Evolutionary conservation across 768 basidiomycete species (phyloP), one percentile per base, ranked within the genome.

Genomic region (Mycena pura): DNA sequence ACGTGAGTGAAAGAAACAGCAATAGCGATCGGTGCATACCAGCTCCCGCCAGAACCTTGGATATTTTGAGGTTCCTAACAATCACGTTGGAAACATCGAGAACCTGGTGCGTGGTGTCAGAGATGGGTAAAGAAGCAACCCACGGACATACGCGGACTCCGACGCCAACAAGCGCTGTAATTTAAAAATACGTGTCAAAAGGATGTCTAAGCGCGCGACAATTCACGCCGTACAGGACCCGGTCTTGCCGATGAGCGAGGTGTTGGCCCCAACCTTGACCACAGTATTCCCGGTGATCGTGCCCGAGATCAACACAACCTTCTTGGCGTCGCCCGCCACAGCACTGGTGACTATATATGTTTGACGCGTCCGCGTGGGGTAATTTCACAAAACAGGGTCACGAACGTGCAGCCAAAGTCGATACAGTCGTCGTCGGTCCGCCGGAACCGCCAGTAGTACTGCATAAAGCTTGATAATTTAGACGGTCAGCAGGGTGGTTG

Each of bases 51-150:
- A 82, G 68, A 27, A 83, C 82, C 68, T 82, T 83, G 28, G 78
- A 77, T 50, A 83, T 78, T 64, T 80, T 82, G 68, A 83, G 70
- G 63, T 83, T 83, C 29, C 82, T 77, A 62, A 83, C 77, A 68
- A 83, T 83, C 51, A 83, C 81, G 56, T 83, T 82, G 34, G 57
- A 68, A 39, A 74, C 76, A 41, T 77, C 65, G 47, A 80, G 59
- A 31, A 82, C 34, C 60, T 52, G 21, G 6, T 8, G 31, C n/a
- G n/a, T 44, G 3, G 29, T n/a, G 27, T 43, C 8, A 8, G 45
- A 21, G 13, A 41, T 10, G 17, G 13, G 14, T 22, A 17, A 41
- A 17, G 5, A 19, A 31, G 34, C 9, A 36, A 36, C 28, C 19
- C 9, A 0, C 4, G 6, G 9, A 17, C 41, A 8, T 55, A 54